phyloP scores from a whole-genome alignment of 2,329 filamentous ascomycete genomes.

The Talaromyces funiculosus region DNA sequence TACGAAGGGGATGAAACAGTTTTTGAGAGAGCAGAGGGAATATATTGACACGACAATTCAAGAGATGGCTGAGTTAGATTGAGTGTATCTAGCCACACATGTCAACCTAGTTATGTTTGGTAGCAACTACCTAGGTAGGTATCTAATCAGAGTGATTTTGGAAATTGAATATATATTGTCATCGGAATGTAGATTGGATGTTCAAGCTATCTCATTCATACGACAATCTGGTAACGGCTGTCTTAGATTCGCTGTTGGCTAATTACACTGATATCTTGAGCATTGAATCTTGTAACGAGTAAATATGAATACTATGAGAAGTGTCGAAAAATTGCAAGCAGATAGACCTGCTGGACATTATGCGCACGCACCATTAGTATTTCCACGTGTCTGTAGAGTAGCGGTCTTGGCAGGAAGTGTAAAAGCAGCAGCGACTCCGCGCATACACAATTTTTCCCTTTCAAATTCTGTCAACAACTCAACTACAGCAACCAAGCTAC shows the following conservation, averaged over 20 bases:
- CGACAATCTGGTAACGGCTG: neutral
- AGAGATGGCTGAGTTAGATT: neutral
- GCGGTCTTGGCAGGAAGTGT: neutral
- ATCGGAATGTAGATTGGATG: neutral
- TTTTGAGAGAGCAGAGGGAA: neutral
- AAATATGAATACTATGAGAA: neutral
- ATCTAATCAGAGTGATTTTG: too few species aligned
- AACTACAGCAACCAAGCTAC: neutral
- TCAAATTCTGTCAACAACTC: neutral
- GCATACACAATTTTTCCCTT: neutral
- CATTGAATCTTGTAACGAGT: neutral
- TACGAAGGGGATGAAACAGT: neutral
- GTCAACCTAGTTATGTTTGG: too few species aligned
- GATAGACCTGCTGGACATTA: neutral
- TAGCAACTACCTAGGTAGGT: neutral
- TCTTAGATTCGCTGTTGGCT: neutral
- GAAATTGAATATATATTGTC: neutral
- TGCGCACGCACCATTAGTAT: neutral
- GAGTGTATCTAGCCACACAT: neutral
- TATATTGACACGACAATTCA: neutral
- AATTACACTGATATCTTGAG: too few species aligned
- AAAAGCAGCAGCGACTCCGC: neutral
- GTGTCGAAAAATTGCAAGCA: neutral
- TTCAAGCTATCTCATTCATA: neutral
- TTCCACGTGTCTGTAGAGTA: neutral